Evolutionary conservation across 2,329 filamentous ascomycete species (phyloP), one percentile per base, ranked within the genome.

Genomic region (Sporothrix brunneoviolacea): DNA sequence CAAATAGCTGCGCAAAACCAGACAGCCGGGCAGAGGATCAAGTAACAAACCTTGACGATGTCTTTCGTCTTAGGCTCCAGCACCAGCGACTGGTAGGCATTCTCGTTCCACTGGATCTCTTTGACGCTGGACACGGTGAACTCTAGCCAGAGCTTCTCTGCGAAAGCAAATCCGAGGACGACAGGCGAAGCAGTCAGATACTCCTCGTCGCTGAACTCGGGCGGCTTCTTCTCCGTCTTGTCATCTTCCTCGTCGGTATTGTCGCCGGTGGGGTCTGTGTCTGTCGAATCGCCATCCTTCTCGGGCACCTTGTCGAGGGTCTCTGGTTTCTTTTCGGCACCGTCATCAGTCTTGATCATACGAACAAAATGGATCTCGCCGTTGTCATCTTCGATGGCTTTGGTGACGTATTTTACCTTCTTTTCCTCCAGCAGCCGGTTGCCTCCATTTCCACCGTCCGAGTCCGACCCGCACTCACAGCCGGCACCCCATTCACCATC

Each of bases 131-230:
- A 87, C 18, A 96, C 83, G 0, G 82, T 83, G 60, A 95, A 89
- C 64, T 95, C 88, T 0, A 95, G 77, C 91, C 90, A 96, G 9
- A 88, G 73, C 68, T 95, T 95, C 67, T 95, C 88, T 1, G 80
- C 82, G 64, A 95, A 94, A 1, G 88, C 81, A 60, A 95, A 95
- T 0, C 90, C 91, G 2, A 94, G 76, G 0, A 95, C 87, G 0
- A 94, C 83, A 0, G 90, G 86, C 2, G 87, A 91, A 2, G 89
- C 83, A 43, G 94, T 84, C 6, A 95, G 72, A 21, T 93, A 84
- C 58, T 95, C 87, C 55, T 94, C 88, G 43, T 93, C 87, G 0
- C 77, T 86, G 63, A 93, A 91, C 18, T 78, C 72, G 2, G 75
- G 75, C 15, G 58, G 57, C 49, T 66, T 67, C 35, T 68, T 57